Percentiles rank a stretch among this genome's conserved stretches.
Evolutionary conservation across 306 rosid species (phyloP).

Genomic region (Pterocarpus macrocarpus): DNA sequence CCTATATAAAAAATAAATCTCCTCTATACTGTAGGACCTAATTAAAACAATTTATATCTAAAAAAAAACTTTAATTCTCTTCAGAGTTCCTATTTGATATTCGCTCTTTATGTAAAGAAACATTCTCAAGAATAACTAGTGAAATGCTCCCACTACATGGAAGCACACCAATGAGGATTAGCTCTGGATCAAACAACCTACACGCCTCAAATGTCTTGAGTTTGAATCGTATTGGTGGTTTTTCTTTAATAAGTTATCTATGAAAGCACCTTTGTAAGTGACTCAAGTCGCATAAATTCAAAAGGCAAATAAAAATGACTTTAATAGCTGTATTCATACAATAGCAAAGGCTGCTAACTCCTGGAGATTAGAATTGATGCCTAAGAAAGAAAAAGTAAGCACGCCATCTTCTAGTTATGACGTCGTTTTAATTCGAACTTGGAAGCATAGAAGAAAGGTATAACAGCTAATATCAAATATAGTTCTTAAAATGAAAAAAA

Average conservation of each 20-base stretch:
- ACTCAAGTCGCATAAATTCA: not conserved
- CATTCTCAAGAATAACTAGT: no score
- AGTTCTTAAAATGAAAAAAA: no score
- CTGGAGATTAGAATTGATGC: not conserved
- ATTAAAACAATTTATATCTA: no score
- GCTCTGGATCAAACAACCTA: no score
- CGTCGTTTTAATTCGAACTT: slow-evolving; percentile 1
- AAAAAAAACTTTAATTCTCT: no score
- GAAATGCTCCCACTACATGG: no score
- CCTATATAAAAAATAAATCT: no score
- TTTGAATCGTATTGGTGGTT: not conserved
- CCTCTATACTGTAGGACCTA: no score
- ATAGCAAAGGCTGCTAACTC: slow-evolving; percentile 9
- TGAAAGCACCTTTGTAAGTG: not conserved
- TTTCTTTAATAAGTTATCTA: not conserved
- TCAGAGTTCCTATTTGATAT: no score
- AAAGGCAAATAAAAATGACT: not conserved
- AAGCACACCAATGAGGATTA: not conserved
- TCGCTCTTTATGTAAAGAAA: no score
- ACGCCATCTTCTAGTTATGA: slow-evolving; percentile 24
- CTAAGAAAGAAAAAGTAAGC: slow-evolving; percentile 15
- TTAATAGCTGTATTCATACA: not conserved
- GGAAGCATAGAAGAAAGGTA: not conserved
- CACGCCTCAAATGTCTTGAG: not conserved
- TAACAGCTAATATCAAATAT: not conserved